Evolutionary conservation across 2,329 filamentous ascomycete genomes (phyloP).

Genomic region (Metarhizium robertsii): DNA sequence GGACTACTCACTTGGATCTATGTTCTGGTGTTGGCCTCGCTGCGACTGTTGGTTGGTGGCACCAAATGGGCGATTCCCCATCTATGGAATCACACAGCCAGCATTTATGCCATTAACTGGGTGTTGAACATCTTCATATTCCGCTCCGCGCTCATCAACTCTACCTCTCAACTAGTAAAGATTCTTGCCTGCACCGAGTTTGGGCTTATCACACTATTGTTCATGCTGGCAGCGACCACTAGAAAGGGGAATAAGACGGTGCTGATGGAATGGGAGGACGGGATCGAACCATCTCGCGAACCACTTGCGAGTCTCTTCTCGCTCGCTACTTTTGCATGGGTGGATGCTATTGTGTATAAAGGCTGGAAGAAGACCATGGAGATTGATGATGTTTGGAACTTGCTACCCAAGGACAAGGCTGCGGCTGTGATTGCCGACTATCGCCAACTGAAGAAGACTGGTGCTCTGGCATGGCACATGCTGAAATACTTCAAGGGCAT

Average conservation of each 20-base stretch:
- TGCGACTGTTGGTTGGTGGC: conserved; percentile 60
- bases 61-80: conserved; percentile 58
- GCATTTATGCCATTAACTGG: conserved; percentile 78
- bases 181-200: conserved; percentile 67
- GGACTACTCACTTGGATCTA: conserved; percentile 74
- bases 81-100: conserved; percentile 88
- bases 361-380: conserved; percentile 82
- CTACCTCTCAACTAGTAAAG: conserved; percentile 52
- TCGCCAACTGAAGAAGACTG: conserved; percentile 75
- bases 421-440: conserved; percentile 72
- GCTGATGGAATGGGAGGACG: conserved; percentile 78
- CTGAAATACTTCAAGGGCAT: conserved; percentile 73
- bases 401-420: conserved; percentile 82
- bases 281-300: conserved; percentile 78
- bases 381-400: conserved; percentile 83
- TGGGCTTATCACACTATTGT: conserved; percentile 61
- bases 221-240: conserved; percentile 67
- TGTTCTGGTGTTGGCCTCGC: conserved; percentile 60
- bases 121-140: conserved; percentile 66
- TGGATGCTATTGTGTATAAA: conserved; percentile 79
- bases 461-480: conserved; percentile 68
- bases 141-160: conserved; percentile 76
- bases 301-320: conserved; percentile 84
- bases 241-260: conserved; percentile 90
- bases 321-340: conserved; percentile 79